A percentile compares a stretch with the other conserved stretches of the same genome.
Evolutionary conservation across 2,329 filamentous ascomycete genomes (phyloP).

Genomic region (Aspergillus candidus): DNA sequence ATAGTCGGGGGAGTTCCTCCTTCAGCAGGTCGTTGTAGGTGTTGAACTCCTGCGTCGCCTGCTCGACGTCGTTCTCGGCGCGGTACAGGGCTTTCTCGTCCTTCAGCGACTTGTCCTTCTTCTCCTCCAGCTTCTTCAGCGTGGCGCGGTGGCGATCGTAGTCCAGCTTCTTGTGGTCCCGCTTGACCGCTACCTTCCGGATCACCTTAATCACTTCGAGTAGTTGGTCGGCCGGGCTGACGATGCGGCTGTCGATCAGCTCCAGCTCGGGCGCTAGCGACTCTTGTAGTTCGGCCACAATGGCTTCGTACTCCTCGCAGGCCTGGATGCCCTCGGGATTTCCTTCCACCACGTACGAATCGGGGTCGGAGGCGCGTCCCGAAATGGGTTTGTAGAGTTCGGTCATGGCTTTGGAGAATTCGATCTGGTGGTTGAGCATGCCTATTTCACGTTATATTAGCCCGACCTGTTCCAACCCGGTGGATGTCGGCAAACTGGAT

Average conservation of each 20-base stretch:
- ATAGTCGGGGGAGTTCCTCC: slow-evolving; percentile 88
- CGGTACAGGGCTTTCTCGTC: slow-evolving; percentile 98
- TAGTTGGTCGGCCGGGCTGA: slow-evolving; percentile 87
- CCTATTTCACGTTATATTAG: slow-evolving; percentile 36
- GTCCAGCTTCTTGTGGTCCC: slow-evolving; percentile 95
- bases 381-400: slow-evolving; percentile 99
- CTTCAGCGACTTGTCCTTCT: slow-evolving; percentile 93
- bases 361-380: slow-evolving; percentile 87
- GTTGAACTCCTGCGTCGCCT: slow-evolving; percentile 91
- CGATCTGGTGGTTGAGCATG: slow-evolving; percentile 96
- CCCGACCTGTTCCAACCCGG: too few species aligned
- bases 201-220: slow-evolving; percentile 93
- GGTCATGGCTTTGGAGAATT: slow-evolving; percentile 91
- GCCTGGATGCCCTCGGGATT: slow-evolving; percentile 90
- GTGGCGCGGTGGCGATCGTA: slow-evolving; percentile 79
- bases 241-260: slow-evolving; percentile 90
- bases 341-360: slow-evolving; percentile 71
- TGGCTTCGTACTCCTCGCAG: slow-evolving; percentile 90
- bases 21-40: slow-evolving; percentile 98
- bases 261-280: slow-evolving; percentile 87
- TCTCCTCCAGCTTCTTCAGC: slow-evolving; percentile 92
- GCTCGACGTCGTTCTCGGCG: slow-evolving; percentile 83
- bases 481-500: too few species aligned
- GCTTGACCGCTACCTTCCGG: slow-evolving; percentile 79
- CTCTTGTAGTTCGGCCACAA: slow-evolving; percentile 84